Evolutionary conservation across 1,139 yeast genomes (phyloP), one percentile per base, ranked within the genome.

Genomic region (Geotrichum candidum): DNA sequence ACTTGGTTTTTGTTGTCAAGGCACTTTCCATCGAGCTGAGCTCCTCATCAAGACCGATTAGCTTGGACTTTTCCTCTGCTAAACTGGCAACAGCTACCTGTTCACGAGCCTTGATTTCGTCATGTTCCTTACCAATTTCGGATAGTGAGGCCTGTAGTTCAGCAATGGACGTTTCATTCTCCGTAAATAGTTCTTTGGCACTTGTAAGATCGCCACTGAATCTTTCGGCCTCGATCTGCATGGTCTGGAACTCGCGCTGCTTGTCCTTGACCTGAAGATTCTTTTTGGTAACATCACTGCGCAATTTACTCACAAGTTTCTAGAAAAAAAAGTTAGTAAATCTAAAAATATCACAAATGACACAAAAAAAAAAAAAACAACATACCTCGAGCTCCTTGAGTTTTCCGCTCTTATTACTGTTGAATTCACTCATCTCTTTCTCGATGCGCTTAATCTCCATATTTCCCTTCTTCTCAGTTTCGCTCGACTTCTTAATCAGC

Each of bases 371-470:
- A 31, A 35, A 18, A 66, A 31, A 18, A n/a, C 23, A 18, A 50
- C 88, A 92, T 31, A 73, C 68, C 68, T 85, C 84, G 61, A 95
- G 77, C 67, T 88, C 84, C 61, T 84, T 83, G 63, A 95, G 79
- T 72, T 94, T 95, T 0, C 87, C 82, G 0, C 92, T 90, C 68
- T 91, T 92, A 72, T 95, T 89, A 61, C 78, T 79, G 64, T 83
- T 84, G 73, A 92, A 92, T 68, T 95, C 99, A 59, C 80, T 78
- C 78, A 91, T 89, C 72, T 95, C 99, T 45, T 78, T 81, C 70
- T 88, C 90, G 61, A 90, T 85, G 6, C 72, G 72, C 9, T 70
- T 66, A n/a, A 90, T 82, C 53, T 86, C 89, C 0, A 64, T 62
- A 64, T 76, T 73, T 53, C 71, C 66, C 23, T 65, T 67, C 10